Conservation (phyloP, 305 asterid species). For the Stenogyne calaminthoides region DNA sequence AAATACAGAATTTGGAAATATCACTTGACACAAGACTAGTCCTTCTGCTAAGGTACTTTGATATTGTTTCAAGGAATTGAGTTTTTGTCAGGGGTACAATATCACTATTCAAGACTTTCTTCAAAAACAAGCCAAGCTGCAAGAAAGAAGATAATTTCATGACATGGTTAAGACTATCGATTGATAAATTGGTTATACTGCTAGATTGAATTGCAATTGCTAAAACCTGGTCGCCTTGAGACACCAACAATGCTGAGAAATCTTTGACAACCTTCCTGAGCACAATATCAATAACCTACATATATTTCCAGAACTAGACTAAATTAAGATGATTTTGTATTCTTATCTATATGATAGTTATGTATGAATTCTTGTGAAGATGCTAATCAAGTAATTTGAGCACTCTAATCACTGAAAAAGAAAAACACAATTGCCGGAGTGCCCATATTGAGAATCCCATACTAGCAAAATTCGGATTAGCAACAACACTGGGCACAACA, state of each 20-base stretch:
- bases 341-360: constrained; percentile 6
- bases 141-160: constrained; percentile 23
- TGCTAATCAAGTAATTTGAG: constrained; percentile 17
- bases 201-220: constrained; percentile 9
- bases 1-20: constrained; percentile 62
- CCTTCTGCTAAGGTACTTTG: constrained; percentile 65
- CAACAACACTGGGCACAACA: neutral
- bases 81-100: constrained; percentile 53
- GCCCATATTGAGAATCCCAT: constrained; percentile 2
- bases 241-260: constrained; percentile 63
- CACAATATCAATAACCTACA: constrained; percentile 71
- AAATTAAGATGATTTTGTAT: constrained; percentile 4
- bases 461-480: neutral
- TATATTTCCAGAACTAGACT: constrained; percentile 36
- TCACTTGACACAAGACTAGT: constrained; percentile 60
- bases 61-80: constrained; percentile 60
- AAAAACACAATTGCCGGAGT: neutral
- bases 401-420: neutral
- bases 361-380: neutral
- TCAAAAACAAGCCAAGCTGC: constrained; percentile 76
- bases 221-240: constrained; percentile 83
- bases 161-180: constrained; percentile 14
- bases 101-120: constrained; percentile 56
- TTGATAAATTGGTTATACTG: constrained; percentile 17
- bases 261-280: constrained; percentile 77